Evolutionary conservation across 495 filamentous ascomycete species (phyloP).

Genomic region (Xylaria castorea): DNA sequence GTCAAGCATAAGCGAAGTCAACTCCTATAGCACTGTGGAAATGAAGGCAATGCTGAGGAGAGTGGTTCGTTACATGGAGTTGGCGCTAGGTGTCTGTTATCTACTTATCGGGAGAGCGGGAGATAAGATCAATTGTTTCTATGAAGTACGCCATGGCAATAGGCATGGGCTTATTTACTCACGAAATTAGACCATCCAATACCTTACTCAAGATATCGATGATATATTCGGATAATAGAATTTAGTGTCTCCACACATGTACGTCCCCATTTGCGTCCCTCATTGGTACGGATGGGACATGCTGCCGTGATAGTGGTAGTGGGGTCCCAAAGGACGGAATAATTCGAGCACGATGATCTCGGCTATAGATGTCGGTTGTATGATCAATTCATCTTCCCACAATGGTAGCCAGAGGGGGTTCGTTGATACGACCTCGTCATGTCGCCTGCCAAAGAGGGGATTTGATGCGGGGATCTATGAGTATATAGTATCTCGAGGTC

Average conservation of each 20-base stretch:
- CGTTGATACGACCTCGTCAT: slow-evolving; percentile 15
- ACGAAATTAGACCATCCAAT: neutral
- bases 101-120: neutral
- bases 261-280: neutral
- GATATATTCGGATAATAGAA: neutral
- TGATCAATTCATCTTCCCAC: slow-evolving; percentile 1
- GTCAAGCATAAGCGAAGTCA: neutral
- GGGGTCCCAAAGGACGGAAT: slow-evolving; percentile 14
- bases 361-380: slow-evolving; percentile 16
- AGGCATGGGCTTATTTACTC: neutral
- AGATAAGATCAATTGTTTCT: neutral
- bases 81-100: neutral
- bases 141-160: neutral
- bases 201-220: neutral
- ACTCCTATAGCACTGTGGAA: neutral
- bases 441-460: slow-evolving; percentile 11
- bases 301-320: neutral
- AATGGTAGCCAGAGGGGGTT: neutral
- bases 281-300: slow-evolving; percentile 14
- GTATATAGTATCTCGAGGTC: neutral
- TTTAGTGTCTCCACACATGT: neutral
- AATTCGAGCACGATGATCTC: slow-evolving; percentile 18
- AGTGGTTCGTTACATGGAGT: neutral
- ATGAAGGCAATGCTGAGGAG: neutral
- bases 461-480: slow-evolving; percentile 14